These are phyloP conservation scores for Aspergillus flavus DNA, from an alignment of 2,329 filamentous ascomycete species.

Conservation along the genomic window DNA sequence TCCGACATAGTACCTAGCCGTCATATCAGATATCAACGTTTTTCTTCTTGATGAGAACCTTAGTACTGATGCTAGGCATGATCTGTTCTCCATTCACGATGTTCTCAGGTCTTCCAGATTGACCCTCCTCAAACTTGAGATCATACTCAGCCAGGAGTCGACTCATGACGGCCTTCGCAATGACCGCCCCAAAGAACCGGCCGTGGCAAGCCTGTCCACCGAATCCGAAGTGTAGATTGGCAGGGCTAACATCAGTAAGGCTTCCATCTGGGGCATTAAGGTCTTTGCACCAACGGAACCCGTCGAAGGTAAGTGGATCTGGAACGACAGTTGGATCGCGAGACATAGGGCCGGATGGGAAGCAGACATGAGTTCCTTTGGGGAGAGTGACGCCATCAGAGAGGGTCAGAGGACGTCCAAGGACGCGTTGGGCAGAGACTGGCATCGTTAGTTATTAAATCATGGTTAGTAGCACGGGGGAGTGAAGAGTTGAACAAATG, in stretches of 20 bases:
- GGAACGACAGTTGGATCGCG: conserved; percentile 27
- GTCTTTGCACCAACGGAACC: conserved; percentile 32
- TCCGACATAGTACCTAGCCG: not conserved
- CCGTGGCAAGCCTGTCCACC: conserved; percentile 30
- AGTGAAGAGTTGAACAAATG: not conserved
- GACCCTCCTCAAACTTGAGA: conserved; percentile 26
- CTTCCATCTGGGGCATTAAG: conserved; percentile 17
- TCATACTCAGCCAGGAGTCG: conserved; percentile 34
- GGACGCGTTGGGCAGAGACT: conserved; percentile 34
- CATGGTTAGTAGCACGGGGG: not conserved
- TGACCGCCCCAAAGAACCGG: conserved; percentile 26
- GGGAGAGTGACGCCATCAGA: conserved; percentile 29
- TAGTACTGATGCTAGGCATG: conserved; percentile 25
- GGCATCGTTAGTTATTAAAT: not conserved
- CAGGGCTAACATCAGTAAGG: conserved; percentile 22
- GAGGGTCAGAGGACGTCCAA: conserved; percentile 26
- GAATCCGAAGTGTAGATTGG: conserved; percentile 33
- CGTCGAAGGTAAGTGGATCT: conserved; percentile 27
- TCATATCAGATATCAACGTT: conserved; percentile 1
- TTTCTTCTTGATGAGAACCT: conserved; percentile 28
- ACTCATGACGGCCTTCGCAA: conserved; percentile 31
- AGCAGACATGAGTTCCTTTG: conserved; percentile 30
- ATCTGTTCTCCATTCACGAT: conserved; percentile 33
- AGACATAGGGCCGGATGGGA: conserved; percentile 32
- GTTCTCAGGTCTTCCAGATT: conserved; percentile 24